A percentile compares a stretch with the other conserved stretches of the same genome.
phyloP scores from a whole-genome alignment of 225 moss, liverwort and hornwort species.

The Rhytidiadelphus loreus region DNA sequence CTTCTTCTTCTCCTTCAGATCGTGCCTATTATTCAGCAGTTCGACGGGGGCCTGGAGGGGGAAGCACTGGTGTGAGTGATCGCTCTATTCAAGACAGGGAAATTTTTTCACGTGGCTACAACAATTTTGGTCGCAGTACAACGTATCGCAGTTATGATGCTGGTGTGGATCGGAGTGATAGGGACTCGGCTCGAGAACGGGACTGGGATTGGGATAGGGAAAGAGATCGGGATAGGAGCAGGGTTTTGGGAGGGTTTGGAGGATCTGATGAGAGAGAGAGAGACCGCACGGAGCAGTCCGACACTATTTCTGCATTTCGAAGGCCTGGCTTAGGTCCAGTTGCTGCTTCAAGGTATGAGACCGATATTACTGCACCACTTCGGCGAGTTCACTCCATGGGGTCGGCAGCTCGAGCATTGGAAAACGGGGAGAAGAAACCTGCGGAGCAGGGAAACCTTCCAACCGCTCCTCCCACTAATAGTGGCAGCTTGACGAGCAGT shows the following conservation, averaged over 20 bases:
- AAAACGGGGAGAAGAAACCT: constrained; percentile 92
- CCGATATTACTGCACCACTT: constrained; percentile 37
- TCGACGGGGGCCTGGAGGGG: constrained; percentile 37
- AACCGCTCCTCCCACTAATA: constrained; percentile 72
- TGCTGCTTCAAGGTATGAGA: constrained; percentile 56
- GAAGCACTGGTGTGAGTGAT: constrained; percentile 36
- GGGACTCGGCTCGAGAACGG: constrained; percentile 73
- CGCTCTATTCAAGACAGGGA: constrained; percentile 50
- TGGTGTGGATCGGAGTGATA: constrained; percentile 65
- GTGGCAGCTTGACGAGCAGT: constrained; percentile 88
- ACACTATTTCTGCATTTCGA: constrained; percentile 55
- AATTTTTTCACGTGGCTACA: constrained; percentile 55
- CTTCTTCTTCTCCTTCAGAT: constrained; percentile 26
- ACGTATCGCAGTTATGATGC: constrained; percentile 70
- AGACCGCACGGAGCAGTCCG: constrained; percentile 53
- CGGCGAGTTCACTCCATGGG: constrained; percentile 93
- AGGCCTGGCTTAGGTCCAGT: constrained; percentile 53
- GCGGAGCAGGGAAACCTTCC: constrained; percentile 46
- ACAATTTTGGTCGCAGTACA: constrained; percentile 88
- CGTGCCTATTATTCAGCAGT: constrained; percentile 51
- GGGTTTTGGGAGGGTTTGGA: constrained; percentile 81
- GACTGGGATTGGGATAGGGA: constrained; percentile 98
- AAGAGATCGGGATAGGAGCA: constrained; percentile 61
- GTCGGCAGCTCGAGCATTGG: constrained; percentile 59
- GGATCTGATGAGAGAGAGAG: constrained; percentile 78